Evolutionary conservation across 1,284 basidiomycete genomes (phyloP).

Genomic region (Anthracocystis walkeri): DNA sequence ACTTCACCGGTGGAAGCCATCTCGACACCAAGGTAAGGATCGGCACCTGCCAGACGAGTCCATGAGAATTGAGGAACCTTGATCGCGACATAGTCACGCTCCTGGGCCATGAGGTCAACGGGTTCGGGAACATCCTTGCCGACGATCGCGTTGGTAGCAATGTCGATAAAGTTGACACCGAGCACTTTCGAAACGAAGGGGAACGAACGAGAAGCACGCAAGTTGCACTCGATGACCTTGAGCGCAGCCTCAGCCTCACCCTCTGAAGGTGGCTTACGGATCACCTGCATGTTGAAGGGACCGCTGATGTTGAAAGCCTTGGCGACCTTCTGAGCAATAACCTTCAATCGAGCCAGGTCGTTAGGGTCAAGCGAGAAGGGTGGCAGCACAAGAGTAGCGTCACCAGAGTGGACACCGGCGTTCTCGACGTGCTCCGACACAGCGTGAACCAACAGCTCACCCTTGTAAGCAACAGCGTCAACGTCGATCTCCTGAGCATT

Average conservation of each 20-base stretch:
- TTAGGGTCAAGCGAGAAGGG: conserved; percentile 83
- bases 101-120: conserved; percentile 90
- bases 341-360: conserved; percentile 88
- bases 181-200: conserved; percentile 99
- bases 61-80: conserved; percentile 99
- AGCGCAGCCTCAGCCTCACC: conserved; percentile 77
- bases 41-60: conserved; percentile 91
- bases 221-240: conserved; percentile 99
- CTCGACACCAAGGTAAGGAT: conserved; percentile 96
- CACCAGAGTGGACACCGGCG: conserved; percentile 98
- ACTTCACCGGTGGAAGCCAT: conserved; percentile 99
- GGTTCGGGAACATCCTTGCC: conserved; percentile 90
- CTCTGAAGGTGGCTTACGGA: conserved; percentile 80
- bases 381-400: conserved; percentile 97
- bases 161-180: conserved; percentile 95
- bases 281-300: conserved; percentile 99
- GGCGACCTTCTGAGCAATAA: conserved; percentile 93
- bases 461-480: conserved; percentile 95
- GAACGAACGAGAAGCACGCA: conserved; percentile 97
- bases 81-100: conserved; percentile 93
- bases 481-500: conserved; percentile 97
- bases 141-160: conserved; percentile 91
- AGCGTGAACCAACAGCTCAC: conserved; percentile 93
- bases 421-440: conserved; percentile 99
- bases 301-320: conserved; percentile 95